Evolutionary conservation across 2,329 filamentous ascomycete genomes (phyloP), one percentile per base, ranked within the genome.

Genomic region (Rutstroemia sp.): DNA sequence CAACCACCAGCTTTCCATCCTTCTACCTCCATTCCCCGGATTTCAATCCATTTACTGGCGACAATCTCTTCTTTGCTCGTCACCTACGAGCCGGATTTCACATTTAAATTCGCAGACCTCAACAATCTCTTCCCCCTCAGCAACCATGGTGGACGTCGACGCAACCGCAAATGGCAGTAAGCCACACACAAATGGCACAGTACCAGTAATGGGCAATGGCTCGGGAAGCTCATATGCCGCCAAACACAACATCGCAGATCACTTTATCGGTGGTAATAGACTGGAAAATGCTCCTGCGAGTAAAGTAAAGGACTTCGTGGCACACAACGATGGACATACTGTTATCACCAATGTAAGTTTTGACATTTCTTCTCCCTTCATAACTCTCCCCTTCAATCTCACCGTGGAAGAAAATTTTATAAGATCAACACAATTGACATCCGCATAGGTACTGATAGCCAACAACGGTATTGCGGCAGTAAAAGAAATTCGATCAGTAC

Each of bases 401-500:
- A 14, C 4, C 25, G 9, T 12, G 27, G 10, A 12, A n/a, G 18
- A 30, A 19, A 5, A 12, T 12, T 37, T 12, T 38, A 21, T 12
- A 0, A 27, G 30, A 39, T 14, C 5, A 45, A 30, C 2, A 18
- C 14, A 21, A 21, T 46, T 55, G 30, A 58, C 44, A 47, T 18
- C 34, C 18, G 2, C 19, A 50, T 69, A 97, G 92, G 91, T 97
- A 54, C 82, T 99, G 63, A 99, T 99, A 75, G 94, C 94, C 72
- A 99, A 99, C 80, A 99, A 99, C 78, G 94, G 94, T 81, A 99
- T 99, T 74, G 94, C 94, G 52, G 94, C 94, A 71, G 94, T 99
- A 74, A 99, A 99, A 77, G 94, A 99, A 76, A 99, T 99, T 72
- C 86, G 94, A 74, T 97, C 92, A 59, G 92, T 99, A 71, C 88